A percentile compares a stretch with the other conserved stretches of the same genome.
Evolutionary conservation across 169 alveolate species (phyloP).

Genomic region (Plasmodium gonderi): DNA sequence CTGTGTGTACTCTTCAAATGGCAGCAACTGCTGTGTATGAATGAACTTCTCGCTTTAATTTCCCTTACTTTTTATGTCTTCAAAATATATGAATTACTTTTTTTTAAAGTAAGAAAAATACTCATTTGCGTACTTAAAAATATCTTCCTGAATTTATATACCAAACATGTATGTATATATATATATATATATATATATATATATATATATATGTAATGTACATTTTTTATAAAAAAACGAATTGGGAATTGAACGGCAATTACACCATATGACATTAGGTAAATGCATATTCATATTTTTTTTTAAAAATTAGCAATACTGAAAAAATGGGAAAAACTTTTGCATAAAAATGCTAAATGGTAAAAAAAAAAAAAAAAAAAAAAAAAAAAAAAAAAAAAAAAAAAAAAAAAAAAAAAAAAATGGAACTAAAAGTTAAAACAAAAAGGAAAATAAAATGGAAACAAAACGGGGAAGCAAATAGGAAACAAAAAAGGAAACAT

Average conservation of each 20-base stretch:
- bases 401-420: neutral
- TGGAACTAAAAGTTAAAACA: neutral
- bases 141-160: conserved; percentile 53
- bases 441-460: neutral
- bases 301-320: neutral
- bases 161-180: neutral
- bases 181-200: neutral
- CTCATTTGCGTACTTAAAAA: conserved; percentile 73
- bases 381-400: too few relatives aligned
- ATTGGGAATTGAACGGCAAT: neutral
- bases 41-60: neutral
- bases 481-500: neutral
- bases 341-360: neutral
- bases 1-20: neutral
- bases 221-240: neutral
- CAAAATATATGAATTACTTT: conserved; percentile 30
- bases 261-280: neutral
- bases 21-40: neutral
- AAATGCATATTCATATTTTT: neutral
- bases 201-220: neutral
- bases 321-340: neutral
- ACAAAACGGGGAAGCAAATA: neutral
- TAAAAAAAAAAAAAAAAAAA: neutral
- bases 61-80: conserved; percentile 25
- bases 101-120: conserved; percentile 73